phyloP scores from a whole-genome alignment of 2,329 filamentous ascomycete genomes.

The Beauveria rudraprayagi region DNA sequence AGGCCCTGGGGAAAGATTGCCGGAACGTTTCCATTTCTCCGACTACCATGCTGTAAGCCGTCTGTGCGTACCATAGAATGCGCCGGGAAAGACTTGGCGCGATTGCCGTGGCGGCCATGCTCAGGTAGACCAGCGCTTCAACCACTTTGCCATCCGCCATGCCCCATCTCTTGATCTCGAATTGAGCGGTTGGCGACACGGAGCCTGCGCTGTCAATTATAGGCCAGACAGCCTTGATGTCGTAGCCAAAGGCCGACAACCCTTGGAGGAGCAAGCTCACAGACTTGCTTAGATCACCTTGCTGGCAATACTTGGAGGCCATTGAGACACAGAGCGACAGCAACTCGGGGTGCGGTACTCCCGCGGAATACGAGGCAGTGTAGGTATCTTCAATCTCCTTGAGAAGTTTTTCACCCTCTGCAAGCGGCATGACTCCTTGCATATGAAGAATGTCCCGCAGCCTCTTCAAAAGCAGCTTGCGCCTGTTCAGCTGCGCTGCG shows the following conservation, averaged over 20 bases:
- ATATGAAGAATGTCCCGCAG: not conserved
- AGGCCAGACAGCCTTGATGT: not conserved
- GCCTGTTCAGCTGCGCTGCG: slow-evolving; percentile 8
- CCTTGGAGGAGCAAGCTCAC: slow-evolving; percentile 14
- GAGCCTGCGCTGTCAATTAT: not conserved
- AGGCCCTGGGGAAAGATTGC: not conserved
- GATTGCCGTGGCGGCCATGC: slow-evolving; percentile 13
- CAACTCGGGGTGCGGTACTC: not conserved
- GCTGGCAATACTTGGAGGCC: not conserved
- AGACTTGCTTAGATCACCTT: slow-evolving; percentile 6
- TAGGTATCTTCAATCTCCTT: not conserved
- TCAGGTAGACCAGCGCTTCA: not conserved
- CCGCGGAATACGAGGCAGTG: not conserved
- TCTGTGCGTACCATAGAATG: slow-evolving; percentile 14
- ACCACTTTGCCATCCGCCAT: not conserved
- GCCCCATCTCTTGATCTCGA: slow-evolving; percentile 3
- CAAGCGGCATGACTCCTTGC: not conserved
- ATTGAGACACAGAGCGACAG: not conserved
- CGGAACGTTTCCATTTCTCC: slow-evolving; percentile 17
- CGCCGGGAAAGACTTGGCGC: slow-evolving; percentile 8
- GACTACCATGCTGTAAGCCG: slow-evolving; percentile 18
- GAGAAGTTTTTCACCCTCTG: not conserved
- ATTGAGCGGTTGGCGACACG: not conserved
- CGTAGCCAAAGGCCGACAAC: slow-evolving; percentile 2
- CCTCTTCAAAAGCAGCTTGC: slow-evolving; percentile 10